Conservation (phyloP, 2,329 filamentous ascomycete genomes). For the Neonectria punicea region DNA sequence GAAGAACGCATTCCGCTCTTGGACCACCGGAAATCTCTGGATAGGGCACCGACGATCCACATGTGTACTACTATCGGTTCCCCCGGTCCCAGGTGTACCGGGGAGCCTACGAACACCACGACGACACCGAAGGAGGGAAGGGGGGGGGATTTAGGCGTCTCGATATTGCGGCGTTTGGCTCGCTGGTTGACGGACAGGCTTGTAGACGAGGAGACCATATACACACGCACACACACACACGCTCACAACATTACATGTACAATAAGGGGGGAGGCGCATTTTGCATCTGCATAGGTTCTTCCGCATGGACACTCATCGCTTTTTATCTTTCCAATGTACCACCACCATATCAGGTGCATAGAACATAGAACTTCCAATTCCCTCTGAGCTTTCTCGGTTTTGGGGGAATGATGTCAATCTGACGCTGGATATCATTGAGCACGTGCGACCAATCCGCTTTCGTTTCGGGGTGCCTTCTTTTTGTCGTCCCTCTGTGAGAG, state of each 20-base stretch:
- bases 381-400: neutral
- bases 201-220: constrained; percentile 12
- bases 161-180: constrained; percentile 18
- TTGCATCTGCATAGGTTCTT: constrained; percentile 7
- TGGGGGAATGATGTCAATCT: constrained; percentile 7
- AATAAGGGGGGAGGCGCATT: constrained; percentile 2
- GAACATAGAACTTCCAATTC: constrained; percentile 9
- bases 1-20: neutral
- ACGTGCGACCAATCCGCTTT: constrained; percentile 1
- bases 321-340: constrained; percentile 5
- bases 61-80: neutral
- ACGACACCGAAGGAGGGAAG: neutral
- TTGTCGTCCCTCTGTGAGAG: neutral
- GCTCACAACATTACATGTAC: constrained; percentile 16
- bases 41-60: neutral
- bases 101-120: neutral
- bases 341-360: neutral
- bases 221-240: constrained; percentile 6
- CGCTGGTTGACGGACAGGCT: neutral
- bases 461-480: neutral
- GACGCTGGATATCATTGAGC: constrained; percentile 7
- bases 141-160: neutral
- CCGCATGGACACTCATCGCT: constrained; percentile 2
- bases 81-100: neutral
- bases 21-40: neutral